Evolutionary conservation across 75 land plant genomes (phyloP).

Genomic region (Azolla pinnata): DNA sequence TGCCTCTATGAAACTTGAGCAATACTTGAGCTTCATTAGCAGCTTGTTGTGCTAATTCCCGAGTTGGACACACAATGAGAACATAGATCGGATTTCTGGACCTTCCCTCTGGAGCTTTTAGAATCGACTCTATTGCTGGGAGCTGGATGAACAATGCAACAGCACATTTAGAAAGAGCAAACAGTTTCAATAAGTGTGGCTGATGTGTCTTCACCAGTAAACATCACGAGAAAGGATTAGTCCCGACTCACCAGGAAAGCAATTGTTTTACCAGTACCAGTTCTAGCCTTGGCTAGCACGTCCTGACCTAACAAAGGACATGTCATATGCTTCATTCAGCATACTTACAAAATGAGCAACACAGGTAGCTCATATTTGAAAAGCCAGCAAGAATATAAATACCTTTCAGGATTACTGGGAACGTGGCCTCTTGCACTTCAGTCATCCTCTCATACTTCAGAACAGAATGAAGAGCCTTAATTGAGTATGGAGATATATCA

Average conservation of each 20-base stretch:
- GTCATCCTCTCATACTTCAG: slow-evolving; percentile 89
- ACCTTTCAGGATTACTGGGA: slow-evolving; percentile 92
- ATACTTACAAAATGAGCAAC: neutral
- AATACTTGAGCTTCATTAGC: slow-evolving; percentile 72
- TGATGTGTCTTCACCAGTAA: no score
- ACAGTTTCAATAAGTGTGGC: neutral
- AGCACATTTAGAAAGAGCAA: neutral
- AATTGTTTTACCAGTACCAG: slow-evolving; percentile 98
- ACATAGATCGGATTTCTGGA: slow-evolving; percentile 63
- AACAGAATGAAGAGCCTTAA: slow-evolving; percentile 69
- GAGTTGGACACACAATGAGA: slow-evolving; percentile 83
- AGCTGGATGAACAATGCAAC: slow-evolving; percentile 46
- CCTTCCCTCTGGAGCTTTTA: slow-evolving; percentile 33
- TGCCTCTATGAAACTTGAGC: slow-evolving; percentile 68
- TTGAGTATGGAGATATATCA: slow-evolving; percentile 62
- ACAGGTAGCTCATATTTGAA: neutral
- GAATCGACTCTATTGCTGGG: slow-evolving; percentile 80
- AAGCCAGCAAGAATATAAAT: neutral
- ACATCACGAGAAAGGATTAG: no score
- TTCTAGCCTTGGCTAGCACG: slow-evolving; percentile 92
- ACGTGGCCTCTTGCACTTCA: slow-evolving; percentile 85
- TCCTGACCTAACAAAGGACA: slow-evolving; percentile 55
- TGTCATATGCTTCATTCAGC: neutral
- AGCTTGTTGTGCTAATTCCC: slow-evolving; percentile 94
- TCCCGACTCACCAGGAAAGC: slow-evolving; percentile 81